Percentiles rank a stretch among this genome's conserved stretches.
These are phyloP conservation scores for Fusarium sp. DNA, from an alignment of 2,329 filamentous ascomycete species.

Conservation along the genomic window DNA sequence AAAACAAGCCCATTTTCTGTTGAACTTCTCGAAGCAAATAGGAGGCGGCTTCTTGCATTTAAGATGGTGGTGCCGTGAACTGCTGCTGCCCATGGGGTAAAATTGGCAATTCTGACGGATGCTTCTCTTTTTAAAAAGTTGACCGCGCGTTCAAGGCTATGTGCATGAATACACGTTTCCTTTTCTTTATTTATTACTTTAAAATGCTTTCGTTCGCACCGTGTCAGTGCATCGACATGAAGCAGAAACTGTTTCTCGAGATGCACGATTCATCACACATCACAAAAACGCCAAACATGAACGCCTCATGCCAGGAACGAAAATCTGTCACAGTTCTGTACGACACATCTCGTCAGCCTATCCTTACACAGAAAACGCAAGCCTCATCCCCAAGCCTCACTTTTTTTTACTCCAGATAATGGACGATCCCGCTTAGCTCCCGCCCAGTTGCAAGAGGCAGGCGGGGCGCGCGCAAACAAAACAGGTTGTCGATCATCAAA, in stretches of 20 bases:
- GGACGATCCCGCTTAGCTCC: constrained; percentile 5
- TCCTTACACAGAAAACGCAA: neutral
- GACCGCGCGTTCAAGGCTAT: neutral
- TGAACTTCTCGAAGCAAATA: neutral
- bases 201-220: neutral
- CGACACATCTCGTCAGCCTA: neutral
- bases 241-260: neutral
- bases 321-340: neutral
- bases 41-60: neutral
- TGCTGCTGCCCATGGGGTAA: neutral
- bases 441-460: neutral
- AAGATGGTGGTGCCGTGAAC: constrained; percentile 1
- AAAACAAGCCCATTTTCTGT: neutral
- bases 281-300: neutral
- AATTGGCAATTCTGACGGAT: neutral
- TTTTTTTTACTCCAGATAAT: neutral
- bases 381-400: constrained; percentile 6
- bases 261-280: neutral
- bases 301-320: neutral
- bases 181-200: neutral
- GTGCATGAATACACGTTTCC: neutral
- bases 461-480: constrained; percentile 6
- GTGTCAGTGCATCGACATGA: neutral
- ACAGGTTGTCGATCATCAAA: neutral
- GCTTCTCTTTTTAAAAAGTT: neutral